phyloP scores from a whole-genome alignment of 805 yeast species.

The Lipomyces chichibuensis region DNA sequence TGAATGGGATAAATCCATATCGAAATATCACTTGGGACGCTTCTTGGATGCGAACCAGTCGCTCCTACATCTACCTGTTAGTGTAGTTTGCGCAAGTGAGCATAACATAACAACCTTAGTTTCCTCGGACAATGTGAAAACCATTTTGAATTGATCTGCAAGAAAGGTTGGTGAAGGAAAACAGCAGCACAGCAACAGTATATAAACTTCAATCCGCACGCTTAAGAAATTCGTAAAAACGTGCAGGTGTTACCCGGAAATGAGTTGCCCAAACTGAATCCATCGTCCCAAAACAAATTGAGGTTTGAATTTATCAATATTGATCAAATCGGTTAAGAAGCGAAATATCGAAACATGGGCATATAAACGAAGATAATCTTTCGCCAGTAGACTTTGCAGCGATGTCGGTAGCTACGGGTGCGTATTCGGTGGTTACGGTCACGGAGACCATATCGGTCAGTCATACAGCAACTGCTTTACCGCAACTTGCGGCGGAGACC shows the following conservation, averaged over 20 bases:
- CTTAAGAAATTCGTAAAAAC: too few relatives aligned
- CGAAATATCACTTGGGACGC: constrained; percentile 86
- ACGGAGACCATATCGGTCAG: constrained; percentile 21
- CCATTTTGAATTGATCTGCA: constrained; percentile 30
- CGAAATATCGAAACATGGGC: not conserved
- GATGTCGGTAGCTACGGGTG: constrained; percentile 5
- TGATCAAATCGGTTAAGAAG: not conserved
- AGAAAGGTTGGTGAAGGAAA: not conserved
- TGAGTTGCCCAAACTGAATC: too few relatives aligned
- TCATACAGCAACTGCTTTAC: not conserved
- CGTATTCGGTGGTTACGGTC: constrained; percentile 12
- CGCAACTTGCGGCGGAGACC: not conserved
- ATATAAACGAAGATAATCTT: not conserved
- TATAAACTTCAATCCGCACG: too few relatives aligned
- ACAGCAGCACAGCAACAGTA: too few relatives aligned
- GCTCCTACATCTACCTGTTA: constrained; percentile 57
- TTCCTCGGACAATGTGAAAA: constrained; percentile 47
- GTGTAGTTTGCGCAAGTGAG: too few relatives aligned
- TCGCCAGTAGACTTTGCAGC: not conserved
- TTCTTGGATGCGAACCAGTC: constrained; percentile 79
- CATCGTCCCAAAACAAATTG: too few relatives aligned
- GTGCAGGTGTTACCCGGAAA: too few relatives aligned
- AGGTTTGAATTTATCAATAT: too few relatives aligned
- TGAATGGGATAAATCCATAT: constrained; percentile 96
- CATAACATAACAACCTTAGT: constrained; percentile 45